Evolutionary conservation across 2,329 filamentous ascomycete genomes (phyloP), one percentile per base, ranked within the genome.

Genomic region (Fusarium haematococcum): DNA sequence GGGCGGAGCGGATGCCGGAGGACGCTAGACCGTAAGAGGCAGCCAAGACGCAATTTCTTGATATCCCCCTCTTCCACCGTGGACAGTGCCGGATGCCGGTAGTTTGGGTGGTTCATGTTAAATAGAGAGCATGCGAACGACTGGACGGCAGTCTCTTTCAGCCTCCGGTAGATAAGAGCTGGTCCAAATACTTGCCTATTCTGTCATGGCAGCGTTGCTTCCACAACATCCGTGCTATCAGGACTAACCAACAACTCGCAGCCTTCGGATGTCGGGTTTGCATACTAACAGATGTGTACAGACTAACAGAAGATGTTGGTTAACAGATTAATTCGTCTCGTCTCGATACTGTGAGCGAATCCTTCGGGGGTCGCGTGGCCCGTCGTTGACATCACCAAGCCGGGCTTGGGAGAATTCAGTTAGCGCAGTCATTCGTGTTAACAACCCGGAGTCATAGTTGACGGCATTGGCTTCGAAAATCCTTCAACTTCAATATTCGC

Each of bases 31-130:
- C 69, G 2, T 41, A 78, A 71, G 2, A 14, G 77, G 82, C 71
- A 84, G 77, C 77, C 79, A 78, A 80, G 80, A 67, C 73, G 70
- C 80, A 82, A 61, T 30, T 50, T 69, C 35, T 56, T 3, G 10
- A 18, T 56, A 50, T 59, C 63, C 57, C 48, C 50, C 52, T 67
- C 18, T 41, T 54, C 62, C 61, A 37, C 66, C 64, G 65, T 61
- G 69, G 45, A 63, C 66, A 67, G 57, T 70, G 43, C 70, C 67
- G 63, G 52, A 56, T 65, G 58, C 61, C 65, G 59, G 69, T 59
- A 73, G 39, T 67, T 60, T 67, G 41, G 16, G 30, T 9, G 41
- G 20, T 50, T 50, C 37, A 39, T 50, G 14, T 52, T 50, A 63
- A 61, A 65, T 60, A 62, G 58, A 18, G 2, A 14, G 9, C 20